phyloP scores from a whole-genome alignment of 1,284 basidiomycete species.

The Ceratobasidium sp. region DNA sequence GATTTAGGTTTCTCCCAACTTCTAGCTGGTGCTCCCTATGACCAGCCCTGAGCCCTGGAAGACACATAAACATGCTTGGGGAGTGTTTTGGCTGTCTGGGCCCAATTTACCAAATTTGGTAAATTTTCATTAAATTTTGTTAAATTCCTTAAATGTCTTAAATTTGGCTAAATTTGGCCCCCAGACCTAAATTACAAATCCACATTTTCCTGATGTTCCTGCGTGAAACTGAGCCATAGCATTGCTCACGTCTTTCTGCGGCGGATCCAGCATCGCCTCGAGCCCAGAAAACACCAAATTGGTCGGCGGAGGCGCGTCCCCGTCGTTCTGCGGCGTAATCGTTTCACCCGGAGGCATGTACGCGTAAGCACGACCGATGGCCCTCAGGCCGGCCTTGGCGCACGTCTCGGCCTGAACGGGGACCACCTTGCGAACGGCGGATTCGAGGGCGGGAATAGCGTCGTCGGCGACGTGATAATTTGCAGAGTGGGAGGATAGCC shows the following conservation, averaged over 20 bases:
- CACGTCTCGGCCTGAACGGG: constrained; percentile 76
- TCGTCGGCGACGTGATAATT: constrained; percentile 89
- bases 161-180: no score
- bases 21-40: no score
- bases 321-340: constrained; percentile 51
- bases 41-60: no score
- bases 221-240: constrained; percentile 83
- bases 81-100: no score
- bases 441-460: constrained; percentile 82
- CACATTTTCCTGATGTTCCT: no score
- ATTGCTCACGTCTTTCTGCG: constrained; percentile 91
- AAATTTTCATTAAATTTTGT: no score
- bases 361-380: constrained; percentile 92
- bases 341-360: constrained; percentile 68
- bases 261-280: constrained; percentile 96
- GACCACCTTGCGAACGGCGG: constrained; percentile 74
- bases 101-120: no score
- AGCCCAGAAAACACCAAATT: constrained; percentile 91
- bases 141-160: no score
- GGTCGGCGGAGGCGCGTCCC: constrained; percentile 56
- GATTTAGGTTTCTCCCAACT: no score
- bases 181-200: no score
- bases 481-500: constrained; percentile 85
- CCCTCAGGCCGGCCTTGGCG: constrained; percentile 82
- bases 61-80: no score